Evolutionary conservation across 768 basidiomycete species (phyloP).

Genomic region (Naganishia vishniacii): DNA sequence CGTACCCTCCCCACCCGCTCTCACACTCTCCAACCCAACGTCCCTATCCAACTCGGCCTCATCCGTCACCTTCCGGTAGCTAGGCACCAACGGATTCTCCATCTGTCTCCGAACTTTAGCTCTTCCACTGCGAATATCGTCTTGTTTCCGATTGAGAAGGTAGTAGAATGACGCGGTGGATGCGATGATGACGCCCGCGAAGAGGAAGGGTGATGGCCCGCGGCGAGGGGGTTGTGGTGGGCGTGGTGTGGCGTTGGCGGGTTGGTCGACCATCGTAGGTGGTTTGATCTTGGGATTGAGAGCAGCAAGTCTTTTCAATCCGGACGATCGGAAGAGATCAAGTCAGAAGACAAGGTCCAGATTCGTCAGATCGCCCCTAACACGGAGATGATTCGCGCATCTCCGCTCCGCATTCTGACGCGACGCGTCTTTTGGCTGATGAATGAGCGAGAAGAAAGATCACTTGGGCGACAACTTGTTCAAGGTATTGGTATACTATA

Average conservation of each 20-base stretch:
- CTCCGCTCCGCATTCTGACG: not conserved
- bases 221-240: not conserved
- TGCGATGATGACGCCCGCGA: constrained; percentile 1
- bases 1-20: not conserved
- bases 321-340: not conserved
- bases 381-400: not conserved
- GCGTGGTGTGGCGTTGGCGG: not conserved
- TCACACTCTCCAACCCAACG: not conserved
- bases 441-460: constrained; percentile 19
- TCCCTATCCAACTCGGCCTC: constrained; percentile 4
- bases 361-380: not conserved
- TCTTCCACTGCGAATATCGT: not conserved
- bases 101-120: constrained; percentile 7
- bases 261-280: not conserved
- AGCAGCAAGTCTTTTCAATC: too few relatives aligned
- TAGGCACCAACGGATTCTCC: constrained; percentile 15
- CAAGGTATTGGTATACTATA: not conserved
- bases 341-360: not conserved
- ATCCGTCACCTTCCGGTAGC: not conserved
- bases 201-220: constrained; percentile 11
- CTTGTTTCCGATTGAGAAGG: constrained; percentile 12
- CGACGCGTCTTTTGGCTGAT: constrained; percentile 15
- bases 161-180: constrained; percentile 15
- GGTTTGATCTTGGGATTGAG: not conserved
- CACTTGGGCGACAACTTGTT: not conserved